Percentiles rank a stretch among this genome's conserved stretches.
phyloP scores from a whole-genome alignment of 768 basidiomycete genomes.

The Trametes elegans region DNA sequence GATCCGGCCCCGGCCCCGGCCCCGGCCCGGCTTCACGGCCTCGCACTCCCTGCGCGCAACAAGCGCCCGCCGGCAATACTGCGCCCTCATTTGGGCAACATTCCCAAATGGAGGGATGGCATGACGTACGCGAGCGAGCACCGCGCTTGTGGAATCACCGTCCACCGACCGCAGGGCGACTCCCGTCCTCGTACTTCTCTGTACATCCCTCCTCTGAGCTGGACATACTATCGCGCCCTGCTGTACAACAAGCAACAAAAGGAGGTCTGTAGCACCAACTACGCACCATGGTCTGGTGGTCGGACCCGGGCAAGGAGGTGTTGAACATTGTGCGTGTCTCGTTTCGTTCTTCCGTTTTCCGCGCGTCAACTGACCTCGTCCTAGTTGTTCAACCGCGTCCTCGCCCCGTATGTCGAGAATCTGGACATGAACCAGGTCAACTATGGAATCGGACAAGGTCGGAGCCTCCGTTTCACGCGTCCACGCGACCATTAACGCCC shows the following conservation, averaged over 20 bases:
- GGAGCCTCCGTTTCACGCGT: constrained; percentile 4
- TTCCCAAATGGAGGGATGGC: neutral
- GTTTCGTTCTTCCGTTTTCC: neutral
- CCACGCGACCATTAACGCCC: neutral
- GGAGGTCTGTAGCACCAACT: neutral
- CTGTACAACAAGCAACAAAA: neutral
- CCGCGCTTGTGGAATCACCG: neutral
- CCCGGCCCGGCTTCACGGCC: neutral
- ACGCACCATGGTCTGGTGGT: constrained; percentile 69
- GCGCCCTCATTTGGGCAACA: neutral
- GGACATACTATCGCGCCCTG: neutral
- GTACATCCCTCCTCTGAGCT: neutral
- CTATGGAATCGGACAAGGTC: constrained; percentile 87
- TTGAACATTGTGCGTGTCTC: constrained; percentile 63
- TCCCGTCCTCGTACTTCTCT: neutral
- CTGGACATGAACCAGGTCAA: constrained; percentile 93
- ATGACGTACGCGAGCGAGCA: constrained; percentile 13
- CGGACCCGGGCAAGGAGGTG: constrained; percentile 83
- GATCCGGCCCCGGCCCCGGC: constrained; percentile 2
- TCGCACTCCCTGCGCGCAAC: neutral
- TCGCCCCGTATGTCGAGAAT: constrained; percentile 95
- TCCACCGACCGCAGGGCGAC: neutral
- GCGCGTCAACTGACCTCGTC: neutral
- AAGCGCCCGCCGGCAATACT: neutral
- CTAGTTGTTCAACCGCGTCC: constrained; percentile 84